Conservation (phyloP, 306 rosid genomes). For the Amphicarpaea edgeworthii region DNA sequence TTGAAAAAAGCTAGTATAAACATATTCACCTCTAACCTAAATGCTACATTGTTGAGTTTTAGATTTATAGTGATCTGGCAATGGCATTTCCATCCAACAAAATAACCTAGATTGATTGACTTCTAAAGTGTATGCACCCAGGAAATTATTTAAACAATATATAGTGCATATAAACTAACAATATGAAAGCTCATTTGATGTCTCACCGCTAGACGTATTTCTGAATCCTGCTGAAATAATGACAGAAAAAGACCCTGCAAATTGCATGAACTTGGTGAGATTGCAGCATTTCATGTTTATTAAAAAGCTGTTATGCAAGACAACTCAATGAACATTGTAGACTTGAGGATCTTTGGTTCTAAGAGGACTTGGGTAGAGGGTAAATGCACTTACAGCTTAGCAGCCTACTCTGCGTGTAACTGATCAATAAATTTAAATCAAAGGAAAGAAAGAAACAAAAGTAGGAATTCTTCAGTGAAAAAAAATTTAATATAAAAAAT, state of each 20-base stretch:
- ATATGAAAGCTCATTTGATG: constrained; percentile 30
- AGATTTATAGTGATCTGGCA: constrained; percentile 33
- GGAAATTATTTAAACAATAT: not conserved
- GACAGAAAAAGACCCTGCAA: constrained; percentile 87
- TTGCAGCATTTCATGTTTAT: constrained; percentile 10
- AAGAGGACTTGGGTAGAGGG: not conserved
- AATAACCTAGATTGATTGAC: constrained; percentile 22
- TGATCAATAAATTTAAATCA: not conserved
- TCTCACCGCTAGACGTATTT: constrained; percentile 86
- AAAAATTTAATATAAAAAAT: not conserved
- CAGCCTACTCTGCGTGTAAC: constrained; percentile 1
- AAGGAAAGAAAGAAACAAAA: constrained; percentile 17
- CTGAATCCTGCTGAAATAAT: constrained; percentile 79
- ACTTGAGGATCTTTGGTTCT: not conserved
- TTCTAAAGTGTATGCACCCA: not conserved
- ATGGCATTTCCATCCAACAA: constrained; percentile 35
- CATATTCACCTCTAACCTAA: constrained; percentile 13
- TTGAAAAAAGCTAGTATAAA: constrained; percentile 9
- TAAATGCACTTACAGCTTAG: not conserved
- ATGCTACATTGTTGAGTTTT: constrained; percentile 19
- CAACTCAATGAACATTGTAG: constrained; percentile 9
- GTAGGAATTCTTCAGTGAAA: not conserved
- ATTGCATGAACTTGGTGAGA: constrained; percentile 46
- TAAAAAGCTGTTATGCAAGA: constrained; percentile 34
- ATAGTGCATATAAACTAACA: constrained; percentile 14